phyloP scores from a whole-genome alignment of 495 filamentous ascomycete genomes.

The Aspergillus cavernicola region DNA sequence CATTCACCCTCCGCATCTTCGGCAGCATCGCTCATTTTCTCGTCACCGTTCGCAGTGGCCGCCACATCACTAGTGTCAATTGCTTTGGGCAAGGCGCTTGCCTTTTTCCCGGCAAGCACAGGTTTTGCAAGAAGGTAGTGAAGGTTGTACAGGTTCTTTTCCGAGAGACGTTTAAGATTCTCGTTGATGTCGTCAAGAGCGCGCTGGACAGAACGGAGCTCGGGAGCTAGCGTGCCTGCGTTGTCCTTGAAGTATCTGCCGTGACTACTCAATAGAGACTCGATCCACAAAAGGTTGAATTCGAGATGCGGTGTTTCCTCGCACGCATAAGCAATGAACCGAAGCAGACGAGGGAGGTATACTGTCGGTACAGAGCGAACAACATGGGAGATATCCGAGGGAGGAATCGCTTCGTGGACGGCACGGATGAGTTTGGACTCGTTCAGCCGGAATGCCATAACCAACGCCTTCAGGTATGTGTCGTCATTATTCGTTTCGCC shows the following conservation, averaged over 20 bases:
- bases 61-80: slow-evolving; percentile 25
- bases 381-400: slow-evolving; percentile 69
- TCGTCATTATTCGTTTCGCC: slow-evolving; percentile 46
- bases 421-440: slow-evolving; percentile 69
- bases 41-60: slow-evolving; percentile 22
- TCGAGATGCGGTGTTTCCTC: slow-evolving; percentile 90
- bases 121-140: slow-evolving; percentile 67
- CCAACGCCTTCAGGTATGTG: slow-evolving; percentile 84
- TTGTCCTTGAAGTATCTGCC: slow-evolving; percentile 81
- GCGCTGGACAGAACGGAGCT: slow-evolving; percentile 73
- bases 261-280: slow-evolving; percentile 75
- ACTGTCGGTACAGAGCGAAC: slow-evolving; percentile 75
- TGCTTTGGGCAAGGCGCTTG: slow-evolving; percentile 23
- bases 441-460: slow-evolving; percentile 96
- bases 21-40: slow-evolving; percentile 33
- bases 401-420: slow-evolving; percentile 81
- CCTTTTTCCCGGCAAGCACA: slow-evolving; percentile 34
- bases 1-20: slow-evolving; percentile 35
- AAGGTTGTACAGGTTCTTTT: slow-evolving; percentile 81
- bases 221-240: slow-evolving; percentile 67
- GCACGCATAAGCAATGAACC: slow-evolving; percentile 81
- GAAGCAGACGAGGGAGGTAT: slow-evolving; percentile 77
- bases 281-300: slow-evolving; percentile 89
- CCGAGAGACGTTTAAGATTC: slow-evolving; percentile 68
- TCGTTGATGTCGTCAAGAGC: slow-evolving; percentile 73